Conservation (phyloP, 2,329 filamentous ascomycete species). For the Neofusicoccum parvum region DNA sequence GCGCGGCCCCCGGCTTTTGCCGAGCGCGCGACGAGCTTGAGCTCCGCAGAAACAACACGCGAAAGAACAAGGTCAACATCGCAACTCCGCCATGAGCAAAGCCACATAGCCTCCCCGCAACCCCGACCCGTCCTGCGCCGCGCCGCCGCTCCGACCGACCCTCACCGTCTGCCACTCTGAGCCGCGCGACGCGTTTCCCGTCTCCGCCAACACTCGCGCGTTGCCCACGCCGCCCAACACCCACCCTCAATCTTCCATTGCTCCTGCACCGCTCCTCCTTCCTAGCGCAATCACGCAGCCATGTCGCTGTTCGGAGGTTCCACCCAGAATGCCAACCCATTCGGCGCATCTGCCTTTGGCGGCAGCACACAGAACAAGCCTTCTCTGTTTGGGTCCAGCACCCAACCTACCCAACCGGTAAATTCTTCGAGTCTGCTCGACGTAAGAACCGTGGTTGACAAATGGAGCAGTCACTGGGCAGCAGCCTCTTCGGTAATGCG, state of each 20-base stretch:
- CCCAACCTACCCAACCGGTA: conserved; percentile 5
- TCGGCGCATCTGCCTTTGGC: conserved; percentile 8
- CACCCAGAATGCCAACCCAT: not conserved
- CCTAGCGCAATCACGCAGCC: not conserved
- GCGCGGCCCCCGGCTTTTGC: conserved; percentile 4
- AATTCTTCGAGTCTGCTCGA: not conserved
- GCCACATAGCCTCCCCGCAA: not conserved
- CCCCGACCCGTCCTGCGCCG: not conserved
- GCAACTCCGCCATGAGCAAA: not conserved
- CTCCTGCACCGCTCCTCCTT: not conserved
- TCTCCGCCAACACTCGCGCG: not conserved
- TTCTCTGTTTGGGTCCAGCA: conserved; percentile 3
- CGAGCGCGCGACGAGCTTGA: conserved; percentile 14
- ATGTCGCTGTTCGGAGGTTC: conserved; percentile 12
- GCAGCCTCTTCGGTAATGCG: conserved; percentile 46
- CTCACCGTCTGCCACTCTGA: not conserved
- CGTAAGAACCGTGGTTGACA: not conserved
- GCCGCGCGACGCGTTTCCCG: not conserved
- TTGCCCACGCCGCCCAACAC: not conserved
- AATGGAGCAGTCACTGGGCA: conserved; percentile 22
- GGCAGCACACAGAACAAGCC: conserved; percentile 19
- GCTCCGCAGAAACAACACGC: conserved; percentile 12
- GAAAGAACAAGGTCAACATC: conserved; percentile 2
- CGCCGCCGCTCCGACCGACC: not conserved
- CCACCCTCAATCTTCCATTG: not conserved